Conservation (phyloP, 1,139 yeast genomes). For the Zygoascus meyerae region DNA sequence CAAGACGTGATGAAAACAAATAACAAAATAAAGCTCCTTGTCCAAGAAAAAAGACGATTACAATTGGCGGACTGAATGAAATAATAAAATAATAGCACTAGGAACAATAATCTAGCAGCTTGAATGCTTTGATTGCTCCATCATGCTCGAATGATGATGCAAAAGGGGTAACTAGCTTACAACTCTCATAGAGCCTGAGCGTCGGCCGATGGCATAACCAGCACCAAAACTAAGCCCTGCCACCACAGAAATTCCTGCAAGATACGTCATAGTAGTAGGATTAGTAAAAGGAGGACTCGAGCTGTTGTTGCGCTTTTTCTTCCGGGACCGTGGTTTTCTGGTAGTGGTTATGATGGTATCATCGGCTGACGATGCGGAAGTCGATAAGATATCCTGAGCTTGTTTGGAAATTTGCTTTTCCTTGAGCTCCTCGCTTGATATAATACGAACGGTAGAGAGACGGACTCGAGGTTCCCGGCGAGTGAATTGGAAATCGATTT, state of each 20-base stretch:
- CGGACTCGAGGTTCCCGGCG: not conserved
- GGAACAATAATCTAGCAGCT: no score
- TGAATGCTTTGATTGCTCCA: no score
- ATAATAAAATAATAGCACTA: no score
- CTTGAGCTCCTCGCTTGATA: constrained; percentile 8
- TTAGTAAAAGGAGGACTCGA: constrained; percentile 5
- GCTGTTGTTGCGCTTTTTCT: not conserved
- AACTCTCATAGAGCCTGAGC: constrained; percentile 20
- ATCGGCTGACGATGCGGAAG: constrained; percentile 1
- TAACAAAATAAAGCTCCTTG: no score
- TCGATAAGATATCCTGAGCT: not conserved
- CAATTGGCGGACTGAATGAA: no score
- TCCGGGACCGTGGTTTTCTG: not conserved
- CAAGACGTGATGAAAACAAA: no score
- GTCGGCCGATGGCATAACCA: constrained; percentile 29
- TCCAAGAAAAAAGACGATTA: no score
- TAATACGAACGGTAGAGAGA: constrained; percentile 8
- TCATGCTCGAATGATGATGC: no score
- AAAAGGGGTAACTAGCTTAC: constrained; percentile 6
- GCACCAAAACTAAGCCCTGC: constrained; percentile 31
- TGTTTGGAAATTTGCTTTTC: not conserved
- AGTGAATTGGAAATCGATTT: constrained; percentile 7
- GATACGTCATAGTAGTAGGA: constrained; percentile 8
- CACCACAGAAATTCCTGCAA: constrained; percentile 23
- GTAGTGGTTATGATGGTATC: not conserved